These are phyloP conservation scores for Phytophthora macrochlamydospora DNA, from an alignment of 352 stramenopile genomes.

Conservation along the genomic window DNA sequence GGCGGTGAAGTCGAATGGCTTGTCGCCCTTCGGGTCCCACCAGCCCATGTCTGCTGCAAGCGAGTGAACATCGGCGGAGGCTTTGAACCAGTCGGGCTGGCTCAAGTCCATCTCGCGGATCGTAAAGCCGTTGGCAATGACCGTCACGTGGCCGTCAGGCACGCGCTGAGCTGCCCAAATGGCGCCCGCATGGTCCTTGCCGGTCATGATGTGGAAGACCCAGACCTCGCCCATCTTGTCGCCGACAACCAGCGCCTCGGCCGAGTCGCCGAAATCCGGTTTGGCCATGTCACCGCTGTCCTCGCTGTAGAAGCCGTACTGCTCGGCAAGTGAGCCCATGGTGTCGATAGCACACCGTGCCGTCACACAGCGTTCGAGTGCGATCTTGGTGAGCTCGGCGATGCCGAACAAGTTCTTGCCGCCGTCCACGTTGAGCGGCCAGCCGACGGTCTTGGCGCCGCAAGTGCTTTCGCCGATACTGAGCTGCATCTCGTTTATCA, in stretches of 20 bases:
- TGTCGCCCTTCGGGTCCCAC: slow-evolving; percentile 61
- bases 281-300: slow-evolving; percentile 68
- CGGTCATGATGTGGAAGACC: slow-evolving; percentile 95
- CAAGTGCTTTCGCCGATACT: slow-evolving; percentile 96
- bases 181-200: slow-evolving; percentile 81
- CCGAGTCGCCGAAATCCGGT: slow-evolving; percentile 73
- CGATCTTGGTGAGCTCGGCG: slow-evolving; percentile 89
- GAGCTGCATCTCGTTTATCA: slow-evolving; percentile 95
- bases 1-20: slow-evolving; percentile 73
- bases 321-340: slow-evolving; percentile 92
- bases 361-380: slow-evolving; percentile 88
- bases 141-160: slow-evolving; percentile 87
- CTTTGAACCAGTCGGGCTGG: slow-evolving; percentile 87
- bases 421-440: slow-evolving; percentile 53
- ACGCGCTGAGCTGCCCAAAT: slow-evolving; percentile 95
- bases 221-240: slow-evolving; percentile 91
- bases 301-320: slow-evolving; percentile 95
- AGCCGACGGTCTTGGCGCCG: slow-evolving; percentile 80
- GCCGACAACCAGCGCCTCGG: slow-evolving; percentile 86
- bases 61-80: slow-evolving; percentile 84
- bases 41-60: slow-evolving; percentile 87
- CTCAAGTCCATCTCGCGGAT: slow-evolving; percentile 89
- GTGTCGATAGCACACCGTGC: slow-evolving; percentile 83
- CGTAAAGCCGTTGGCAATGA: slow-evolving; percentile 93
- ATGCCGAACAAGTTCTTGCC: slow-evolving; percentile 92